Base-by-base conservation (phyloP, 108 stramenopile species). In the Cylindrotheca fusiformis region DNA sequence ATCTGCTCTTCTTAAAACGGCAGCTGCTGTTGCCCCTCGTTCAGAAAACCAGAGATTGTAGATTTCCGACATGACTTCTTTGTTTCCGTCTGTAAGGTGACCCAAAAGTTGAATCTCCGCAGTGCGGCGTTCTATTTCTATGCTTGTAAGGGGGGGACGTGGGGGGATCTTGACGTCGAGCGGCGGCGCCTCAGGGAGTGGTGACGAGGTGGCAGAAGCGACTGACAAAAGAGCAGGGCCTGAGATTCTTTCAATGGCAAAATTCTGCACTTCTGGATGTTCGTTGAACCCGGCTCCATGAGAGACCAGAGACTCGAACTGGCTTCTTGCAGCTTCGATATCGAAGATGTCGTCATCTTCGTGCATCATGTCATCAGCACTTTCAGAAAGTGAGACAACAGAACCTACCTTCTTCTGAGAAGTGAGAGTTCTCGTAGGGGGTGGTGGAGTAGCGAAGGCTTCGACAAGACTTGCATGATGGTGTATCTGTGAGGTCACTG, bases 11-110 rank as follows among this genome's bases (percentile, higher is more conserved):
- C 44, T 1, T 3, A 82, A 23, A 17, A 24, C 51, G 3, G 33
- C 52, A 18, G 66, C 69, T 2, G 76, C 75, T 22, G 52, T 23
- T 12, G 59, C 29, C 2, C 85, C 85, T 8, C 81, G 76, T 60
- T 86, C 85, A 10, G 65, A 51, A 56, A 68, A 78, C 85, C 85
- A 86, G 30, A 80, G 65, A 0, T 61, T 27, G 78, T 76, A 80
- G 33, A 86, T 52, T 19, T 78, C 69, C 23, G 53, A 1, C 10
- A 76, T 14, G 17, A 44, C 54, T 0, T 79, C 70, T 41, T 41
- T 14, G 50, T 85, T 71, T 19, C 73, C 62, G 1, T 69, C 54
- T 3, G 3, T 19, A 0, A 85, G 55, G 0, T 47, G 36, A 6
- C 36, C 20, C 29, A 85, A 29, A 1, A 77, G 57, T 0, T 76